Evolutionary conservation across 805 yeast genomes (phyloP), one percentile per base, ranked within the genome.

Genomic region (Cyberlindnera nakhonratchasimensis): DNA sequence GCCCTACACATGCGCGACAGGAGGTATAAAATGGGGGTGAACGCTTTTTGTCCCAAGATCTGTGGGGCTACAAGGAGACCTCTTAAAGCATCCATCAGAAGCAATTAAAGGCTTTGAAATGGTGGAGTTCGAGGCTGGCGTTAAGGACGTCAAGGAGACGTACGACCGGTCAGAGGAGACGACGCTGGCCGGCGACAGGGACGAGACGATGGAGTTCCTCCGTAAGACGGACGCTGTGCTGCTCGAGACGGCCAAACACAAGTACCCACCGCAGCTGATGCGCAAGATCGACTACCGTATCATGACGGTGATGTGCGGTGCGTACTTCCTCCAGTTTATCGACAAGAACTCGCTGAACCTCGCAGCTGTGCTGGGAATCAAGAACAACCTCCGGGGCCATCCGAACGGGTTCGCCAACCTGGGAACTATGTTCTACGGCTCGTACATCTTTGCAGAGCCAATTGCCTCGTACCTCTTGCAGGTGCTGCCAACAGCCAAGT

Each of bases 281-380:
- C 46, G 61, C 14, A 76, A 72, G 52, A 61, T 79, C n/a, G 85
- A 79, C 55, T 31, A 42, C 6, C 62, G 70, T 30, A 64, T 79
- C 16, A 54, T 77, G 56, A 69, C 80, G 0, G 59, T 77, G 22
- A 57, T 79, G 50, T 74, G 82, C 49, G 63, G 69, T 28, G 70
- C 77, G 12, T 79, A 79, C 50, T 71, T 79, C 42, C 59, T 78
- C 14, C 82, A 79, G 62, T 76, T 75, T 50, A 61, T 79, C 42
- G 86, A 80, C 50, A 80, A 80, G 52, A 68, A 76, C n/a, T 59
- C 79, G 38, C 59, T 75, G 29, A 78, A 79, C 48, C 77, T 79
- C 53, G 80, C 85, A 3, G 80, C 80, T 13, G 79, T 79, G 1
- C 75, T 80, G 82, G 84, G 84, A 1, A 75, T 79, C 50, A 74